Conservation (phyloP, 495 filamentous ascomycete species). For the Neurospora tetrasperma region DNA sequence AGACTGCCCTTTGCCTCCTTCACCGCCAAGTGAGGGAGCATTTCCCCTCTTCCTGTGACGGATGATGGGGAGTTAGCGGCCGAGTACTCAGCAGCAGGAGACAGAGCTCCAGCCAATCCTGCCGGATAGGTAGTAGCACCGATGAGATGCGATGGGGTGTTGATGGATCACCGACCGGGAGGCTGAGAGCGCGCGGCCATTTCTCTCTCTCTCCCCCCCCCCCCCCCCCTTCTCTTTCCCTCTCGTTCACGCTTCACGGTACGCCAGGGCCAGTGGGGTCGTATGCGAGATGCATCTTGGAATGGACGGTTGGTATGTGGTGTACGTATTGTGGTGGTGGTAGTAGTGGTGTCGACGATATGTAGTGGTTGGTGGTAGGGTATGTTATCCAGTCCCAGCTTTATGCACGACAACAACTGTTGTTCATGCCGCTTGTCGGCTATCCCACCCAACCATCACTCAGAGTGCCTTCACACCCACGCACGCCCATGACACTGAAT, state of each 20-base stretch:
- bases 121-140: neutral
- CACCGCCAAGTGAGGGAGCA: slow-evolving; percentile 14
- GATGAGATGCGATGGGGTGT: neutral
- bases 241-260: neutral
- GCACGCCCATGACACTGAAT: neutral
- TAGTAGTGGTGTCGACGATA: neutral
- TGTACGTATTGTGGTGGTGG: neutral
- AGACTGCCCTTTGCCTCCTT: slow-evolving; percentile 2
- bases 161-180: neutral
- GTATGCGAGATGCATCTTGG: neutral
- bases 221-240: neutral
- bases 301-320: neutral
- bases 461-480: neutral
- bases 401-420: neutral
- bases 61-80: neutral
- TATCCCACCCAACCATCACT: neutral
- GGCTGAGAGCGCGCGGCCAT: neutral
- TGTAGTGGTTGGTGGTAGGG: neutral
- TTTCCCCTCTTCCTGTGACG: neutral
- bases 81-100: neutral
- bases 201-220: neutral
- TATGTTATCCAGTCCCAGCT: neutral
- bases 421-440: neutral
- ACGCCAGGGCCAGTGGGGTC: neutral
- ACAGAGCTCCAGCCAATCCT: neutral